Evolutionary conservation across 805 yeast species (phyloP), one percentile per base, ranked within the genome.

Genomic region (Spathaspora passalidarum): DNA sequence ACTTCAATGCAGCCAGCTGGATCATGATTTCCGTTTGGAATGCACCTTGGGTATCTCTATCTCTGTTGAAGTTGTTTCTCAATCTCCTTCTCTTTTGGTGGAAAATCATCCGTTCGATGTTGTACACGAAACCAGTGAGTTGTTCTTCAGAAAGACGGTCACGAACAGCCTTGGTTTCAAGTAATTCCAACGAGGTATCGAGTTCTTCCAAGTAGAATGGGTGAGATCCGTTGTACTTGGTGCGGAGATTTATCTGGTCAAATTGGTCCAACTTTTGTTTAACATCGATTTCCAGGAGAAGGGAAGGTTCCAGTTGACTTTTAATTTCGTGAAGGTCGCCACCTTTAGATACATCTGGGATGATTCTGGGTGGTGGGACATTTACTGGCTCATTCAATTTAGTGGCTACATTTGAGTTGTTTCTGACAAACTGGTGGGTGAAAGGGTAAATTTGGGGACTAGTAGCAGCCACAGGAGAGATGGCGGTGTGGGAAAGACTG

Each of bases 21-120:
- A 69, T 56, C 44, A 60, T 53, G 19, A 58, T 46, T 39, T 66
- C 69, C 44, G 64, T 67, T 46, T 56, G 52, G 44, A 54, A 52
- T 48, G 61, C 63, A 26, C 51, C 47, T 49, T 52, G 55, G 50
- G 61, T 65, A 52, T 72, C 76, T 38, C 59, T 65, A 53, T 72
- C 76, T 42, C 73, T 51, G 51, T 72, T 69, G 16, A 29, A 9
- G 3, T 29, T 13, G 4, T 29, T 29, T 29, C 34, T 29, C 14
- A 29, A 29, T 29, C 34, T 29, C 3, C 4, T 6, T 2, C 16
- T 6, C 14, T 29, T 29, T 10, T 3, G 5, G 3, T 8, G 4
- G 14, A n/a, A 29, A 3, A 29, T 13, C 16, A 29, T n/a, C 14
- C 34, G 14, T 29, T 29, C 34, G 14, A 13, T 17, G 6, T 29